Evolutionary conservation across 2,329 filamentous ascomycete genomes (phyloP).

Genomic region (Pseudopyricularia cyperi): DNA sequence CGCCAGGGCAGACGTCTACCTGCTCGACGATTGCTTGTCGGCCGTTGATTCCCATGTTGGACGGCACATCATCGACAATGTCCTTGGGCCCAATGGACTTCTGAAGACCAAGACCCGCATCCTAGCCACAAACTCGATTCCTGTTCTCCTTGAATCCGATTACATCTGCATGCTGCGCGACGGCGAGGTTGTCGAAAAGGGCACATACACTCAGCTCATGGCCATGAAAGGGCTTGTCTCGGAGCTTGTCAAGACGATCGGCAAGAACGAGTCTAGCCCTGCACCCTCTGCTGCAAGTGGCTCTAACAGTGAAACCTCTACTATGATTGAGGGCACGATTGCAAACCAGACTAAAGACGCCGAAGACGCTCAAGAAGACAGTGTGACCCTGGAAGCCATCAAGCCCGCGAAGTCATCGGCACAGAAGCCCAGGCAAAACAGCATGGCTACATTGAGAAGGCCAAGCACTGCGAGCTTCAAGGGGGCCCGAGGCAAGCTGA

Average conservation of each 20-base stretch:
- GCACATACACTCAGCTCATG: slow-evolving; percentile 81
- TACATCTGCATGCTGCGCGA: slow-evolving; percentile 78
- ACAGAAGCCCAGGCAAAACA: slow-evolving; percentile 49
- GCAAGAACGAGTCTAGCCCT: slow-evolving; percentile 34
- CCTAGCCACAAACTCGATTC: slow-evolving; percentile 88
- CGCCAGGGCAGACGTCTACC: slow-evolving; percentile 88
- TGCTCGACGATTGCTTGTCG: slow-evolving; percentile 87
- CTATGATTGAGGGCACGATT: slow-evolving; percentile 37
- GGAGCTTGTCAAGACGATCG: slow-evolving; percentile 67
- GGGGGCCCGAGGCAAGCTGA: slow-evolving; percentile 70
- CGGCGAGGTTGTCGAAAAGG: slow-evolving; percentile 71
- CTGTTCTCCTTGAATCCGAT: slow-evolving; percentile 78
- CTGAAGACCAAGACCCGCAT: slow-evolving; percentile 79
- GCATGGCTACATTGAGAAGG: slow-evolving; percentile 69
- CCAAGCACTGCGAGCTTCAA: slow-evolving; percentile 87
- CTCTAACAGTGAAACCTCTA: slow-evolving; percentile 42
- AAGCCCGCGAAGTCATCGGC: slow-evolving; percentile 29
- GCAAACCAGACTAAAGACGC: slow-evolving; percentile 45
- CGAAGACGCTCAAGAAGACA: slow-evolving; percentile 64
- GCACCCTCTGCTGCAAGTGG: slow-evolving; percentile 25
- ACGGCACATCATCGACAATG: slow-evolving; percentile 85
- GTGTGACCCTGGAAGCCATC: slow-evolving; percentile 68
- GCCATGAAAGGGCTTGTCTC: slow-evolving; percentile 88
- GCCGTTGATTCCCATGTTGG: slow-evolving; percentile 98
- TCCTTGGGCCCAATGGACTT: slow-evolving; percentile 74